Evolutionary conservation across 2,329 filamentous ascomycete genomes (phyloP).

Genomic region (Rhynchosporium graminicola): DNA sequence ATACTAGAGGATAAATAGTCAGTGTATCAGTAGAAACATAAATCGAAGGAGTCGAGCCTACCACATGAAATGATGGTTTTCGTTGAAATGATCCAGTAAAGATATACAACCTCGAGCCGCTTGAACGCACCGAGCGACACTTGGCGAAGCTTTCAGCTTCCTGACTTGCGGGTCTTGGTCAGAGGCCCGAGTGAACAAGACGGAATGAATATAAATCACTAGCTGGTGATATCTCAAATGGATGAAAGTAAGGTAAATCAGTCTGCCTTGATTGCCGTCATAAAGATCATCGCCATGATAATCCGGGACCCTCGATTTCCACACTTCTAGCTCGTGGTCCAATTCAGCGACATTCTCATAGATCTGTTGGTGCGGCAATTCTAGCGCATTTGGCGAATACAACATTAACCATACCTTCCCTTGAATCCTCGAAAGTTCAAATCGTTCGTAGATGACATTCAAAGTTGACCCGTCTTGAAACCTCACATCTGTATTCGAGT

Average conservation of each 20-base stretch:
- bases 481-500: background rate
- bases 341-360: constrained; percentile 2
- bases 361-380: constrained; percentile 5
- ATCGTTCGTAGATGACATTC: constrained; percentile 3
- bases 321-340: constrained; percentile 9
- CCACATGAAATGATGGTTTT: constrained; percentile 5
- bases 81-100: background rate
- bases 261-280: background rate
- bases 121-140: constrained; percentile 5
- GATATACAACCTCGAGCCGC: constrained; percentile 1
- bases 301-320: background rate
- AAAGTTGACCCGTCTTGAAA: constrained; percentile 2
- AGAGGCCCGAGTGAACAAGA: constrained; percentile 4
- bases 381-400: background rate
- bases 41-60: background rate
- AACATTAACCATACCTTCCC: constrained; percentile 6
- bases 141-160: background rate
- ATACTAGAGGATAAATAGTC: background rate
- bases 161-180: constrained; percentile 1
- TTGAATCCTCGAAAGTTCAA: background rate
- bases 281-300: background rate
- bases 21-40: background rate
- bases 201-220: constrained; percentile 3
- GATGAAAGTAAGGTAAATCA: background rate
- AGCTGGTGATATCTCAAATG: constrained; percentile 12